These are phyloP conservation scores for Rachicladosporium sp. DNA, from an alignment of 2,329 filamentous ascomycete genomes.

Conservation along the genomic window DNA sequence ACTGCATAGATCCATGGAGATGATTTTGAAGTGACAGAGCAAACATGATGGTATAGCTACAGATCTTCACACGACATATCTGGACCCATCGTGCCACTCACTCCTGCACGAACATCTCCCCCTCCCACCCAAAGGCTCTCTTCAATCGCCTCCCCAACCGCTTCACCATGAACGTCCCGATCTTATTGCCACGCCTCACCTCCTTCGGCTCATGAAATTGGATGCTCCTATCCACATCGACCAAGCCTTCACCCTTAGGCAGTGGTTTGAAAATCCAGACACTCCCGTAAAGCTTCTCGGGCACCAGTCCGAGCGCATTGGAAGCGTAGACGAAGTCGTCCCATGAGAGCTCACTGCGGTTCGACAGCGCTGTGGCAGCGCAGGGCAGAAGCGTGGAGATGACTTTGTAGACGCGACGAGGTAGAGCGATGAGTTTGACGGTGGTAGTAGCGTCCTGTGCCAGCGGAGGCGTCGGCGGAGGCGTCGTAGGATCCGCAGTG, in stretches of 20 bases:
- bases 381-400: conserved; percentile 34
- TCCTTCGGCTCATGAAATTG: conserved; percentile 52
- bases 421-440: conserved; percentile 4
- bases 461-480: background rate
- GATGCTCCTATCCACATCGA: conserved; percentile 38
- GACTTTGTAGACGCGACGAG: conserved; percentile 24
- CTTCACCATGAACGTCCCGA: conserved; percentile 36
- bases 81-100: too few relatives aligned
- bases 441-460: background rate
- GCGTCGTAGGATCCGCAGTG: background rate
- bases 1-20: too few relatives aligned
- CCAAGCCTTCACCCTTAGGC: conserved; percentile 6
- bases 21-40: too few relatives aligned
- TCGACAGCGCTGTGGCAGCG: conserved; percentile 16
- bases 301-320: conserved; percentile 36
- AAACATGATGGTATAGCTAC: too few relatives aligned
- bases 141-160: conserved; percentile 37
- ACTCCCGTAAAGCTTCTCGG: conserved; percentile 48
- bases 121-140: conserved; percentile 22
- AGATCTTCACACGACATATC: too few relatives aligned
- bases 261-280: conserved; percentile 46
- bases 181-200: conserved; percentile 28
- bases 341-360: conserved; percentile 41
- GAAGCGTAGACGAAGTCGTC: conserved; percentile 43
- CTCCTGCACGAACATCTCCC: conserved; percentile 11